phyloP scores from a whole-genome alignment of 129 eudicot species.

The Saussurea involucrata region DNA sequence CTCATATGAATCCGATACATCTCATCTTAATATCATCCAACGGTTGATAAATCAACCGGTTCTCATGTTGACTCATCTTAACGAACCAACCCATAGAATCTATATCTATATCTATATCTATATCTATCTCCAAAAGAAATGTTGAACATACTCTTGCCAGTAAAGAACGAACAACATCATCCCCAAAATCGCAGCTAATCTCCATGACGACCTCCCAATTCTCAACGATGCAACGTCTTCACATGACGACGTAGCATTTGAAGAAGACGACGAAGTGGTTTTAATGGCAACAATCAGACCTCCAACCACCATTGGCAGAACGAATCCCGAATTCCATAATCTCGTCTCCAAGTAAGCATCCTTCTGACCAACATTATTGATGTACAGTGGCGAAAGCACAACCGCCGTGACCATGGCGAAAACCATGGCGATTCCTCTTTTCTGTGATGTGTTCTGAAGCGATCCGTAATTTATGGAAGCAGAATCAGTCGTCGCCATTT shows the following conservation, averaged over 20 bases:
- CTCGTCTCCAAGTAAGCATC: conserved; percentile 40
- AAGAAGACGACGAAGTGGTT: conserved; percentile 39
- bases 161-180: conserved; percentile 63
- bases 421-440: conserved; percentile 70
- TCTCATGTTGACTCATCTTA: too few relatives aligned
- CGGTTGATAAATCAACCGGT: too few relatives aligned
- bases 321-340: conserved; percentile 71
- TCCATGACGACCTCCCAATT: conserved; percentile 74
- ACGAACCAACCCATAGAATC: too few relatives aligned
- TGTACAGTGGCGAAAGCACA: conserved; percentile 72
- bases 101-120: too few relatives aligned
- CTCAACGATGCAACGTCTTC: conserved; percentile 27
- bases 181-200: conserved; percentile 63
- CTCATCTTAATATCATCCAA: too few relatives aligned
- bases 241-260: background rate
- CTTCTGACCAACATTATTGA: conserved; percentile 18
- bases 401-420: conserved; percentile 59
- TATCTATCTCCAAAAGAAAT: conserved; percentile 77
- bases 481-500: conserved; percentile 24
- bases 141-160: conserved; percentile 69
- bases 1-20: too few relatives aligned
- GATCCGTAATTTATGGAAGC: conserved; percentile 12
- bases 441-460: conserved; percentile 36
- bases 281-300: conserved; percentile 80
- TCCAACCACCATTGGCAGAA: conserved; percentile 66